Evolutionary conservation across 495 filamentous ascomycete species (phyloP), one percentile per base, ranked within the genome.

Genomic region (Venustampulla echinocandica): DNA sequence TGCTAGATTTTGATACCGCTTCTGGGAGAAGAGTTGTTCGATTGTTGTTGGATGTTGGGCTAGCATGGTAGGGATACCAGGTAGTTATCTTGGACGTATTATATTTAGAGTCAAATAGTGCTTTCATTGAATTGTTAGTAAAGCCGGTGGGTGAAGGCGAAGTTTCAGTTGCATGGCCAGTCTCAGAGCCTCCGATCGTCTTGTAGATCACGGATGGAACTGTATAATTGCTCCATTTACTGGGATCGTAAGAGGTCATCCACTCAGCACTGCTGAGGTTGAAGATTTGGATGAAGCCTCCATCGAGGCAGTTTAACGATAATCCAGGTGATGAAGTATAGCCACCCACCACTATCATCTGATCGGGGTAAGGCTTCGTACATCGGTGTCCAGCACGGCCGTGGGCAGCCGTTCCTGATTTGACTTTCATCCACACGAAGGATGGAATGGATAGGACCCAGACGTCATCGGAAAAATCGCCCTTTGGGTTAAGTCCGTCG

Each of bases 401-500:
- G 45, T 77, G 76, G 10, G 39, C 53, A 2, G 39, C 34, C 0
- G 46, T 64, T 3, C 81, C 75, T 0, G 58, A 60, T 24, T 72
- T 69, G 10, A 80, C 69, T 53, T 77, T 74, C 27, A 75, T 75
- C 85, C 85, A 90, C n/a, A 65, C 76, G 60, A 90, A 90, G 0
- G 82, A 78, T 0, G 86, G 85, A 13, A 90, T 58, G 0, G 84
- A 85, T 20, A 90, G 58, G 10, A 88, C 73, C 61, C 82, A 88
- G 11, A 89, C 79, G 42, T 85, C 79, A 51, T 85, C 82, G 10
- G 62, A 76, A 30, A 68, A 73, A 10, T 52, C 48, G 10, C 56
- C 23, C 10, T 28, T 30, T 2, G 20, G 33, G 1, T 52, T 42
- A 1, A 52, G 23, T 0, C 77, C 80, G 38, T 78, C 60, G 47